These are phyloP conservation scores for Kwoniella heveanensis DNA, from an alignment of 768 basidiomycete species.

Conservation along the genomic window DNA sequence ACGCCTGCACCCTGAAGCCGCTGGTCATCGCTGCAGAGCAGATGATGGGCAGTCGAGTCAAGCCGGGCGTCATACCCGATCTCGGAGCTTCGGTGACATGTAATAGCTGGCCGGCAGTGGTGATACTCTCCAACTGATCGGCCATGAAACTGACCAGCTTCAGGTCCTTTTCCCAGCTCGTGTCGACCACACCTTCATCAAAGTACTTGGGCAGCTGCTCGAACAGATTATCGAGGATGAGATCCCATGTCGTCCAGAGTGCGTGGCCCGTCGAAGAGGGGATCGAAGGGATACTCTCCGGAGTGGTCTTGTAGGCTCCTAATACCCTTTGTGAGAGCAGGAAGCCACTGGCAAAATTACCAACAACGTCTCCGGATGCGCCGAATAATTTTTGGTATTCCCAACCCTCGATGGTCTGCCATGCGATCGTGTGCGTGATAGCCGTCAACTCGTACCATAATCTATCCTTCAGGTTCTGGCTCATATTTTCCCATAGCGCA, in stretches of 20 bases:
- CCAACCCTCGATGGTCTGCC: conserved; percentile 35
- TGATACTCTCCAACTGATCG: conserved; percentile 45
- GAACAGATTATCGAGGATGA: conserved; percentile 50
- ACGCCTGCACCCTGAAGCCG: conserved; percentile 28
- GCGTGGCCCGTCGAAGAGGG: conserved; percentile 35
- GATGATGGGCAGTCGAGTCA: conserved; percentile 46
- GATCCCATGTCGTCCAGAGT: conserved; percentile 49
- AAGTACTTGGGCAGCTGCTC: conserved; percentile 45
- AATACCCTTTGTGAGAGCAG: conserved; percentile 46
- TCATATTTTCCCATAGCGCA: conserved; percentile 36
- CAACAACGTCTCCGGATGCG: conserved; percentile 36
- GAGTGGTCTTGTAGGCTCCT: conserved; percentile 33
- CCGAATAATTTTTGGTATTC: conserved; percentile 44
- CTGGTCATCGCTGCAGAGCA: conserved; percentile 33
- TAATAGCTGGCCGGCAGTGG: conserved; percentile 13
- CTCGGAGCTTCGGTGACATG: background rate
- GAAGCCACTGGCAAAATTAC: conserved; percentile 39
- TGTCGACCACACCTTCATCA: conserved; percentile 22
- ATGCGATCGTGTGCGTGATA: conserved; percentile 48
- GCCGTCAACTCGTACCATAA: conserved; percentile 37
- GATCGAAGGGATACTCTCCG: conserved; percentile 44
- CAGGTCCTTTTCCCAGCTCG: conserved; percentile 33
- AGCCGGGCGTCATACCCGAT: background rate
- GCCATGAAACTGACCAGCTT: conserved; percentile 46
- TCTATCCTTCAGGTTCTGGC: conserved; percentile 27